A percentile compares a stretch with the other conserved stretches of the same genome.
Conservation (phyloP, 2,329 filamentous ascomycete genomes). For the Fusarium sp. region DNA sequence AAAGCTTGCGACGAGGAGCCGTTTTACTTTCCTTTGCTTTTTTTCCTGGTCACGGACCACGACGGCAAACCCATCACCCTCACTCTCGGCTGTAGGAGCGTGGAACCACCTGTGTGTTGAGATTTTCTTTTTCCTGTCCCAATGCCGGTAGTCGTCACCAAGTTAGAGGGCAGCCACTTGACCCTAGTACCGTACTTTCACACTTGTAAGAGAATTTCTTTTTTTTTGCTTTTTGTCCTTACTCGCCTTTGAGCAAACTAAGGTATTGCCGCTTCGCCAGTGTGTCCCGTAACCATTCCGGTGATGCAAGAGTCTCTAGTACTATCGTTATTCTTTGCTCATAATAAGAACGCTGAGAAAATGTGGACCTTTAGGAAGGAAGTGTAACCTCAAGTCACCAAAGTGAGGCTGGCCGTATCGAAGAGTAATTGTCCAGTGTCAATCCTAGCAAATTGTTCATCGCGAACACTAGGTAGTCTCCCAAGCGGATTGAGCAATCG, state of each 20-base stretch:
- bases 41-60: conserved; percentile 33
- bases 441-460: not conserved
- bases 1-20: conserved; percentile 28
- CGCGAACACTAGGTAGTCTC: not conserved
- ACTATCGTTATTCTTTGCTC: conserved; percentile 19
- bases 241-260: conserved; percentile 18
- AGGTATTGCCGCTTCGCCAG: conserved; percentile 33
- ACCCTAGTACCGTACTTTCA: conserved; percentile 4
- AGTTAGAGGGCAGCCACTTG: conserved; percentile 22
- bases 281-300: conserved; percentile 13
- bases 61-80: conserved; percentile 30
- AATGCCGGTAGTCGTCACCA: conserved; percentile 45
- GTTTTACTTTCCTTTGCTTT: conserved; percentile 40
- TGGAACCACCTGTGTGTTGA: conserved; percentile 38
- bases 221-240: conserved; percentile 21
- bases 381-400: conserved; percentile 14
- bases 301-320: conserved; percentile 13
- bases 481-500: conserved; percentile 5
- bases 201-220: conserved; percentile 15
- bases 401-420: conserved; percentile 23
- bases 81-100: conserved; percentile 29
- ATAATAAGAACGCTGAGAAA: conserved; percentile 2
- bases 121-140: conserved; percentile 42
- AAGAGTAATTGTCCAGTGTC: conserved; percentile 4
- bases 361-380: conserved; percentile 15